Conservation (phyloP, 768 basidiomycete species). For the Suillus occidentalis region DNA sequence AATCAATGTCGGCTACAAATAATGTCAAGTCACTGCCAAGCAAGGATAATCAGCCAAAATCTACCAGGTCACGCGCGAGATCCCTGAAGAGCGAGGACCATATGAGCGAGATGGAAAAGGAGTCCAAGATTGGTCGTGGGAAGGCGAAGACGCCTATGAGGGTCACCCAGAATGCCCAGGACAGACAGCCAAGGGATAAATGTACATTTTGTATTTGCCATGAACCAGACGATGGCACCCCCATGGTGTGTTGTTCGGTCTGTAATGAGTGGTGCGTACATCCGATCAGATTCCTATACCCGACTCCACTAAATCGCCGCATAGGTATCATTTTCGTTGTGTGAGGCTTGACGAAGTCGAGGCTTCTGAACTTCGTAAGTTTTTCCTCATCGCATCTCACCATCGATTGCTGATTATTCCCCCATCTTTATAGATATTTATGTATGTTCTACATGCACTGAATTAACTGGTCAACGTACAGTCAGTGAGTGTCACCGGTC, state of each 20-base stretch:
- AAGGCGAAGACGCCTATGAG: constrained; percentile 25
- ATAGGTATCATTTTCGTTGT: constrained; percentile 85
- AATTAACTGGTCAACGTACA: constrained; percentile 61
- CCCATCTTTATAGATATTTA: constrained; percentile 50
- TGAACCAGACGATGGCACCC: constrained; percentile 71
- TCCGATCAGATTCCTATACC: not conserved
- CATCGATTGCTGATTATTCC: constrained; percentile 17
- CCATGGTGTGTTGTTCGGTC: constrained; percentile 74
- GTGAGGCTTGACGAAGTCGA: constrained; percentile 59
- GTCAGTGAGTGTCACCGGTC: constrained; percentile 70
- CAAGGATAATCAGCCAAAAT: constrained; percentile 8
- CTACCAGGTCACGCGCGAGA: constrained; percentile 22
- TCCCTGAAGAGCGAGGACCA: constrained; percentile 16
- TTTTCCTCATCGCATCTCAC: constrained; percentile 4
- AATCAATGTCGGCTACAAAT: constrained; percentile 30
- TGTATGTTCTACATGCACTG: constrained; percentile 54
- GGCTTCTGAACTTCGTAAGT: constrained; percentile 81
- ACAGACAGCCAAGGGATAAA: constrained; percentile 23
- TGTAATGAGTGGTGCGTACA: constrained; percentile 69
- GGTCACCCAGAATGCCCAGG: constrained; percentile 20
- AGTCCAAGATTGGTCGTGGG: constrained; percentile 25
- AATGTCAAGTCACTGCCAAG: constrained; percentile 3
- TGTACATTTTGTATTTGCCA: constrained; percentile 60
- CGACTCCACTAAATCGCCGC: constrained; percentile 4
- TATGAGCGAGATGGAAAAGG: constrained; percentile 31